These are phyloP conservation scores for Vitis cinerea DNA, from an alignment of 164 flowering plant genomes.

Conservation along the genomic window DNA sequence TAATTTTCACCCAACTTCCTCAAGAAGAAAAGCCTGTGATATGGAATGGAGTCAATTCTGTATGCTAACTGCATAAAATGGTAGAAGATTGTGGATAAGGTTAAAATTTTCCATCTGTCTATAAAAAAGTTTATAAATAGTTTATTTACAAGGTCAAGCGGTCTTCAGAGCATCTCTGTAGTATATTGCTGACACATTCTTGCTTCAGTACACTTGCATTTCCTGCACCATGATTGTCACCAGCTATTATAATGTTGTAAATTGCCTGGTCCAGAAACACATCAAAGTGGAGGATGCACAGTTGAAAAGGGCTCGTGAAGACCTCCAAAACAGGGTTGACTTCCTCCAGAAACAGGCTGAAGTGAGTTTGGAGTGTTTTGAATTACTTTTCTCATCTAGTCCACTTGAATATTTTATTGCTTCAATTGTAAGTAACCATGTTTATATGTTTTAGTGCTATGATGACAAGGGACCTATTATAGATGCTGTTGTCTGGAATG, in stretches of 20 bases:
- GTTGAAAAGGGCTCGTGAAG: constrained; percentile 71
- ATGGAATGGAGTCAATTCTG: neutral
- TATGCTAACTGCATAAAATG: neutral
- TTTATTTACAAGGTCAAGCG: neutral
- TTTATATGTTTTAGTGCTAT: constrained; percentile 55
- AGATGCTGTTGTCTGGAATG: constrained; percentile 99
- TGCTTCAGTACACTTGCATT: neutral
- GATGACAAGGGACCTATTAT: constrained; percentile 94
- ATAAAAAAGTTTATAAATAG: neutral
- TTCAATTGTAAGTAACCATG: neutral
- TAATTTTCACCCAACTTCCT: neutral
- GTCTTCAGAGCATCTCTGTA: too few species aligned
- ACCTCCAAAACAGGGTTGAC: constrained; percentile 83
- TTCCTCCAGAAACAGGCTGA: constrained; percentile 75
- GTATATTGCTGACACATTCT: neutral
- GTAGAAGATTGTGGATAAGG: neutral
- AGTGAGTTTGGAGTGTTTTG: constrained; percentile 37
- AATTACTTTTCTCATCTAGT: neutral
- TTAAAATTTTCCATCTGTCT: neutral
- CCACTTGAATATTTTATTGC: neutral
- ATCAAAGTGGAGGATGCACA: constrained; percentile 56
- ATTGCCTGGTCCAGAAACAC: constrained; percentile 53
- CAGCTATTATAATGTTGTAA: neutral
- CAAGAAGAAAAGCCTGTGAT: neutral
- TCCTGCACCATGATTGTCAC: neutral